These are phyloP conservation scores for Tolypocladium ovalisporum DNA, from an alignment of 2,329 filamentous ascomycete genomes.

Conservation along the genomic window DNA sequence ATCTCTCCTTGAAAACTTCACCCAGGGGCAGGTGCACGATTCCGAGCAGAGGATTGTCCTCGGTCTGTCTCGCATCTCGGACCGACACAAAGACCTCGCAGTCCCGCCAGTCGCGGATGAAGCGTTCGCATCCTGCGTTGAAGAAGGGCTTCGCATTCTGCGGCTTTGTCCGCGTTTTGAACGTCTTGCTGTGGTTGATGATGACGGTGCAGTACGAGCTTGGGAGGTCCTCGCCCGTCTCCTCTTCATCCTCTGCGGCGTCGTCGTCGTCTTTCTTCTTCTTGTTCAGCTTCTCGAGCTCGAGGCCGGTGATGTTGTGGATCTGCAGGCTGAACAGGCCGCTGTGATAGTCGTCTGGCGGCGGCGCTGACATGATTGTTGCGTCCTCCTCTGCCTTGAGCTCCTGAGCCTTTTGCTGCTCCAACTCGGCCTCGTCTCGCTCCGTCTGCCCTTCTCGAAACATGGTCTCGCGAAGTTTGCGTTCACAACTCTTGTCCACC, in stretches of 20 bases:
- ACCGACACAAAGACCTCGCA: constrained; percentile 59
- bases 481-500: constrained; percentile 40
- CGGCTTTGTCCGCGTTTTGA: constrained; percentile 63
- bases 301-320: constrained; percentile 61
- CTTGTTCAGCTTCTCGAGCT: constrained; percentile 50
- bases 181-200: constrained; percentile 59
- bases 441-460: constrained; percentile 30
- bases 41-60: constrained; percentile 59
- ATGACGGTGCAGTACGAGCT: constrained; percentile 65
- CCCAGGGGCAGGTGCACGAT: constrained; percentile 57
- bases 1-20: constrained; percentile 49
- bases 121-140: constrained; percentile 65
- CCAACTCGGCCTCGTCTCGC: constrained; percentile 49
- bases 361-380: constrained; percentile 58
- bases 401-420: constrained; percentile 59
- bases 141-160: constrained; percentile 72
- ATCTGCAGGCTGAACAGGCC: constrained; percentile 62
- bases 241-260: constrained; percentile 43
- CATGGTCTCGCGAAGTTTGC: constrained; percentile 54
- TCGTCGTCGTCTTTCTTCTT: constrained; percentile 32
- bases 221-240: constrained; percentile 53
- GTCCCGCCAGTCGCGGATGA: constrained; percentile 56
- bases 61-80: constrained; percentile 55
- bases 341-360: constrained; percentile 48
- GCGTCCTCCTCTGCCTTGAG: constrained; percentile 48